A percentile compares a stretch with the other conserved stretches of the same genome.
Conservation (phyloP, 169 alveolate species). For the Eimeria brunetti region DNA sequence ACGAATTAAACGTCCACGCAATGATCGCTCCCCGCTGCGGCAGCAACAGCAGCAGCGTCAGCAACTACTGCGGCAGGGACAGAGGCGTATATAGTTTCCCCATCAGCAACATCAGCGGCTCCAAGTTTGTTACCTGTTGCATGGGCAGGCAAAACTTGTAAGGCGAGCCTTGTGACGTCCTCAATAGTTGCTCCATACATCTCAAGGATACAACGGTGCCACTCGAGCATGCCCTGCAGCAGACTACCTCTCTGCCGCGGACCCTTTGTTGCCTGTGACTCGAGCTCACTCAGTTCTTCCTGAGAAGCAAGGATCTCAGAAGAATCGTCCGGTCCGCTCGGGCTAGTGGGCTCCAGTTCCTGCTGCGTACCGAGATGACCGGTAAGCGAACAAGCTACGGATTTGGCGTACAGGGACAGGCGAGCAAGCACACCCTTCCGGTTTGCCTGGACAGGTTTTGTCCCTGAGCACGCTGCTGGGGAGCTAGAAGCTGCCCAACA, state of each 20-base stretch:
- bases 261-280: background rate
- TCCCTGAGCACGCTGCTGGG: background rate
- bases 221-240: constrained; percentile 27
- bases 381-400: background rate
- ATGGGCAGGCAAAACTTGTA: constrained; percentile 70
- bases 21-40: background rate
- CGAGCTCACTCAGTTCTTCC: background rate
- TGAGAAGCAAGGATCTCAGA: background rate
- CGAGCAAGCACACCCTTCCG: constrained; percentile 13
- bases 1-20: background rate
- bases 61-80: constrained; percentile 19
- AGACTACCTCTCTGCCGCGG: background rate
- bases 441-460: constrained; percentile 1
- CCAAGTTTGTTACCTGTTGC: constrained; percentile 22
- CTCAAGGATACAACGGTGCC: constrained; percentile 65
- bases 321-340: background rate
- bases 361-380: background rate
- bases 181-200: constrained; percentile 62
- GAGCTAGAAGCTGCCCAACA: constrained; percentile 2
- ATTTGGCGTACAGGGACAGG: background rate
- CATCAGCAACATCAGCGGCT: constrained; percentile 17
- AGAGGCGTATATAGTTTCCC: background rate
- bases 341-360: background rate
- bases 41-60: constrained; percentile 28
- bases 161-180: constrained; percentile 53